These are phyloP conservation scores for Xylariaceae sp. DNA, from an alignment of 2,329 filamentous ascomycete genomes.

Conservation along the genomic window DNA sequence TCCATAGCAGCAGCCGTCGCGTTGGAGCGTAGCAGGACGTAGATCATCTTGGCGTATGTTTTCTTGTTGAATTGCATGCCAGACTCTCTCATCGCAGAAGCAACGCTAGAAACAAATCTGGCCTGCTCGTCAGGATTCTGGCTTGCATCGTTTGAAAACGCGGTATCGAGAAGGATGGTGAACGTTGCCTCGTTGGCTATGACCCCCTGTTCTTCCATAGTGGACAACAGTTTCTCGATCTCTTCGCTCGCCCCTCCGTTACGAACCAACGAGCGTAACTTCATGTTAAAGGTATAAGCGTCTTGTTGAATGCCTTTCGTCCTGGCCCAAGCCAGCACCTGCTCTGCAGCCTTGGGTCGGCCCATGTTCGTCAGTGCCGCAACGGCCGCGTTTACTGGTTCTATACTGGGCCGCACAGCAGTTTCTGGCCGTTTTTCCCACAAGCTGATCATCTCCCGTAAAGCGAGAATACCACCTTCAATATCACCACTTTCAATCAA, in stretches of 20 bases:
- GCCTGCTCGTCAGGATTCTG: conserved; percentile 42
- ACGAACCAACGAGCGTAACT: conserved; percentile 57
- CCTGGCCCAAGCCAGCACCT: conserved; percentile 55
- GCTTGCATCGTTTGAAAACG: conserved; percentile 41
- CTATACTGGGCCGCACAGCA: conserved; percentile 55
- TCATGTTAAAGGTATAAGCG: conserved; percentile 60
- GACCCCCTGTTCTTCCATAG: conserved; percentile 54
- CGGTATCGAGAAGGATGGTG: conserved; percentile 63
- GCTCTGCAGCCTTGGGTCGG: conserved; percentile 45
- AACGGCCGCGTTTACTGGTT: conserved; percentile 65
- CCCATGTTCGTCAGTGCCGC: conserved; percentile 52
- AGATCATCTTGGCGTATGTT: conserved; percentile 65
- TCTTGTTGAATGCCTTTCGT: conserved; percentile 51
- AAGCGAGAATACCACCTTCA: conserved; percentile 53
- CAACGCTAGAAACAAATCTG: conserved; percentile 46
- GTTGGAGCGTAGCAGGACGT: conserved; percentile 50
- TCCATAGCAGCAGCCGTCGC: conserved; percentile 49
- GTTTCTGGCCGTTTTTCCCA: conserved; percentile 47
- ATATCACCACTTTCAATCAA: conserved; percentile 53
- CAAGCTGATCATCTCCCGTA: conserved; percentile 59
- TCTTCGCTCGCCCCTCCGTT: conserved; percentile 40
- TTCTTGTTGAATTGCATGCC: conserved; percentile 56
- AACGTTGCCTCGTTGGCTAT: conserved; percentile 64
- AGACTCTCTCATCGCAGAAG: conserved; percentile 52
- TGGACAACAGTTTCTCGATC: conserved; percentile 47